These are phyloP conservation scores for Hapsidospora chrysogenum DNA, from an alignment of 495 filamentous ascomycete genomes.

Conservation along the genomic window DNA sequence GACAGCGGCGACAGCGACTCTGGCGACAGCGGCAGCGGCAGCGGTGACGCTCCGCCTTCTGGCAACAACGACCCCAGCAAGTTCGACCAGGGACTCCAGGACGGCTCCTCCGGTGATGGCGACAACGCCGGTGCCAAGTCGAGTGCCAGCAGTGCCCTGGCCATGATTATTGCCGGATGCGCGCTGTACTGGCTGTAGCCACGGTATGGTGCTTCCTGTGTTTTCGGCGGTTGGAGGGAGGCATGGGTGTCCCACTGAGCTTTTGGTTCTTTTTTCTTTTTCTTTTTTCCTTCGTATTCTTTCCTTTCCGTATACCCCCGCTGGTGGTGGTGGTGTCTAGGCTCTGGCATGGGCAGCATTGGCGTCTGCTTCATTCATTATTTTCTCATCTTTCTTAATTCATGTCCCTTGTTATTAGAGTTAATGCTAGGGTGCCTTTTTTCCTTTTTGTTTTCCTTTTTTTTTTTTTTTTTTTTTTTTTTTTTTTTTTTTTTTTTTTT, in stretches of 20 bases:
- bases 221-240: too few species aligned
- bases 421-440: neutral
- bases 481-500: too few species aligned
- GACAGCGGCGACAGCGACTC: slow-evolving; percentile 2
- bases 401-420: too few species aligned
- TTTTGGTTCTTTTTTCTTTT: too few species aligned
- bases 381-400: too few species aligned
- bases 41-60: slow-evolving; percentile 8
- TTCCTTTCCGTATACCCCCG: neutral
- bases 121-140: slow-evolving; percentile 1
- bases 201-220: neutral
- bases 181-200: neutral
- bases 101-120: neutral
- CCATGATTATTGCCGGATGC: neutral
- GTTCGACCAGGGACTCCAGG: slow-evolving; percentile 7
- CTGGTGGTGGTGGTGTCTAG: neutral
- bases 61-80: slow-evolving; percentile 13
- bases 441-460: neutral
- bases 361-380: too few species aligned
- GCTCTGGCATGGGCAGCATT: too few species aligned
- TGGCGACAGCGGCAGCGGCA: slow-evolving; percentile 6
- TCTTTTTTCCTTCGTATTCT: too few species aligned
- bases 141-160: neutral
- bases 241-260: too few species aligned
- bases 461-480: too few species aligned